Conservation (phyloP, 352 stramenopile genomes). For the Phytophthora podocarpi region DNA sequence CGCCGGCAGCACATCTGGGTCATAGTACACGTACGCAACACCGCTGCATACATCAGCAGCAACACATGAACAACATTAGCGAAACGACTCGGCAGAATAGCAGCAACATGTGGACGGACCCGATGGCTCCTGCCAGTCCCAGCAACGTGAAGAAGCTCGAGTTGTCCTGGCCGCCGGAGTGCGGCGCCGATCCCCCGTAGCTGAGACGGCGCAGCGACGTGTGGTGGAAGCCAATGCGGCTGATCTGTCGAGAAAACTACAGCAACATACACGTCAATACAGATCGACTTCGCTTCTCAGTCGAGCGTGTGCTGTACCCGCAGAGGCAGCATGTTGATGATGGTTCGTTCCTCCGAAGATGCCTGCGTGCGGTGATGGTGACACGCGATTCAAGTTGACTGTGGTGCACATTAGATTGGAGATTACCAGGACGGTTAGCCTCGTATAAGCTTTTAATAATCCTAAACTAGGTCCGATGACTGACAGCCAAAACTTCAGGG, state of each 20-base stretch:
- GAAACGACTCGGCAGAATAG: neutral
- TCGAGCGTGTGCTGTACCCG: neutral
- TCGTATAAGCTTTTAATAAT: too few species aligned
- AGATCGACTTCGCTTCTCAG: neutral
- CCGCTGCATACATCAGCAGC: constrained; percentile 41
- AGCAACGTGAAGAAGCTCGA: constrained; percentile 85
- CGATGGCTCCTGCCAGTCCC: constrained; percentile 60
- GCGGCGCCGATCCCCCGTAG: constrained; percentile 62
- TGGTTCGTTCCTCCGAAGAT: neutral
- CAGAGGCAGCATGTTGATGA: constrained; percentile 26
- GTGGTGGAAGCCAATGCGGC: constrained; percentile 41
- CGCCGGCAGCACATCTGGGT: constrained; percentile 78
- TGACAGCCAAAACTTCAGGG: constrained; percentile 8
- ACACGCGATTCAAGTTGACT: constrained; percentile 10
- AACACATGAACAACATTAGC: constrained; percentile 7
- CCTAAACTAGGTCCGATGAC: neutral
- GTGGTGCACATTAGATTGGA: constrained; percentile 11
- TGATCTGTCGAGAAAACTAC: constrained; percentile 38
- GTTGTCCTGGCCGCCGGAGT: constrained; percentile 70
- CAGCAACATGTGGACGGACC: constrained; percentile 34
- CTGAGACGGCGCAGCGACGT: constrained; percentile 58
- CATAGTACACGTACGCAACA: constrained; percentile 85
- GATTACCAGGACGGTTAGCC: too few species aligned
- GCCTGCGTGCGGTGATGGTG: neutral
- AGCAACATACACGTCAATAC: neutral